Conservation (phyloP, 1,284 basidiomycete species). For the Gastroboletus turbinatus region DNA sequence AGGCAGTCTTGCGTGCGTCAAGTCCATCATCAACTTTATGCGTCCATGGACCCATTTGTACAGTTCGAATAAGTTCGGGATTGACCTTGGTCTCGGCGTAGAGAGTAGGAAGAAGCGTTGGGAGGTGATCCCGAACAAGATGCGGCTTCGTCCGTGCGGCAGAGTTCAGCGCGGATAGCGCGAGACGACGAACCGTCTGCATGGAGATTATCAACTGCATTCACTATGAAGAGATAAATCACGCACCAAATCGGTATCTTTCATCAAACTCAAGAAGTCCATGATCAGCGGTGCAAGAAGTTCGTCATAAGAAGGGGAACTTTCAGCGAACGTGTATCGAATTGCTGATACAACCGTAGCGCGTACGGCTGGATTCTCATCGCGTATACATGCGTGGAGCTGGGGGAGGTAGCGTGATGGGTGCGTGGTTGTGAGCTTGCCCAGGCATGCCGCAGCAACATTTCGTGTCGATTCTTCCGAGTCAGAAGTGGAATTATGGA, state of each 20-base stretch:
- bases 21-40: constrained; percentile 93
- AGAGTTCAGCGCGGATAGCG: constrained; percentile 88
- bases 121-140: constrained; percentile 84
- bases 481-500: constrained; percentile 74
- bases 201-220: constrained; percentile 5
- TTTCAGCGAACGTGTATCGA: constrained; percentile 93
- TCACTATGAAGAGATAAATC: not conserved
- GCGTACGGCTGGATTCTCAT: constrained; percentile 69
- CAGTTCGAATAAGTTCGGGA: constrained; percentile 82
- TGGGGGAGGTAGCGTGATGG: constrained; percentile 88
- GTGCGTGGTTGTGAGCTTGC: constrained; percentile 90
- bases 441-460: constrained; percentile 94
- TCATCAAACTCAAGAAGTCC: constrained; percentile 88
- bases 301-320: constrained; percentile 82
- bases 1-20: constrained; percentile 93
- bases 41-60: constrained; percentile 98
- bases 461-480: constrained; percentile 91
- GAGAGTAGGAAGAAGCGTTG: constrained; percentile 74
- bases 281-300: constrained; percentile 82
- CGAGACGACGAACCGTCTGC: constrained; percentile 84
- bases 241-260: constrained; percentile 80
- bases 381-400: constrained; percentile 80
- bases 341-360: constrained; percentile 93
- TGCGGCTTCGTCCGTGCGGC: constrained; percentile 93
- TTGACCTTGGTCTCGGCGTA: constrained; percentile 86